A percentile compares a stretch with the other conserved stretches of the same genome.
phyloP scores from a whole-genome alignment of 768 basidiomycete genomes.

The Trametes coccinea region DNA sequence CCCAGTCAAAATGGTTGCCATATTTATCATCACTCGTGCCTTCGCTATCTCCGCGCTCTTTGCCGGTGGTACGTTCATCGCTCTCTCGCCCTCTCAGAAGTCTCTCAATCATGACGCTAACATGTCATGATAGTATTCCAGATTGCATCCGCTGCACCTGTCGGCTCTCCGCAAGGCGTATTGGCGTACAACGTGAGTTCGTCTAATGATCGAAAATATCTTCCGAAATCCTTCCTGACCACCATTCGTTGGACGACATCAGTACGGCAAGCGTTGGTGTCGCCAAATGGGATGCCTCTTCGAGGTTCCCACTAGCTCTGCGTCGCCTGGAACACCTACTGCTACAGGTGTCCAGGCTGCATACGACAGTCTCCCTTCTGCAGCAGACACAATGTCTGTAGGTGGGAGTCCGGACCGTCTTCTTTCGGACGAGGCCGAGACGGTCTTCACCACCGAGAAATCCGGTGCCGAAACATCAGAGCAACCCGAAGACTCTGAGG shows the following conservation, averaged over 20 bases:
- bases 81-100: not conserved
- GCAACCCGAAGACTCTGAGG: too few species aligned
- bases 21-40: slow-evolving; percentile 17
- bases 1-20: not conserved
- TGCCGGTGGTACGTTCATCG: slow-evolving; percentile 2
- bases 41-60: slow-evolving; percentile 16
- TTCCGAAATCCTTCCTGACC: too few species aligned
- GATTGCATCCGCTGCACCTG: too few species aligned
- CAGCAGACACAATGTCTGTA: not conserved
- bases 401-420: too few species aligned
- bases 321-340: not conserved
- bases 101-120: too few species aligned
- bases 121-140: too few species aligned
- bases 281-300: slow-evolving; percentile 11
- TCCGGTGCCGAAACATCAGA: not conserved
- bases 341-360: not conserved
- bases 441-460: too few species aligned
- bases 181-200: too few species aligned
- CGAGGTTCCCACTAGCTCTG: not conserved
- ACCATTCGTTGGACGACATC: too few species aligned
- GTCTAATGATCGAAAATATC: too few species aligned
- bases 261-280: not conserved
- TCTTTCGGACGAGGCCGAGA: too few species aligned
- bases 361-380: not conserved
- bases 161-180: too few species aligned